Base-by-base conservation (phyloP, 305 asterid species). In the Fraxinus dipetala region DNA sequence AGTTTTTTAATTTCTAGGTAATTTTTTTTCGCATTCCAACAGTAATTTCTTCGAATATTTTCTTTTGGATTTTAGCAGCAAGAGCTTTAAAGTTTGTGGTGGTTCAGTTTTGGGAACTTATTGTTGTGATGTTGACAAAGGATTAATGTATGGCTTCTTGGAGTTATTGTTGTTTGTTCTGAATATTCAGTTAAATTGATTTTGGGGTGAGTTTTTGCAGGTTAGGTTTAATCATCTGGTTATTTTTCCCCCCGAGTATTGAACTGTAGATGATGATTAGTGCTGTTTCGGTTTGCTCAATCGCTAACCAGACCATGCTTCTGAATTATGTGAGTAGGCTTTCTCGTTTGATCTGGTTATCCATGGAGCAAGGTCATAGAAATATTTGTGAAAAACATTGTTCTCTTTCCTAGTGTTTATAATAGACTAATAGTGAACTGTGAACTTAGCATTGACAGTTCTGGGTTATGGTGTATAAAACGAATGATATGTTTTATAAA, bases 261-360 rank as follows among this genome's bases (percentile, higher is more conserved):
- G n/a, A 16, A 31, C 20, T 59, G 18, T 40, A 34, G 22, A 87
- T 79, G 87, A 83, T 81, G 89, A 63, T 77, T 40, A 90, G 88
- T 78, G 81, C 83, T 10, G 83, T 84, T 78, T 85, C 88, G 14
- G 88, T 83, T 83, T 84, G 85, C 87, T 86, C 84, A 35, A 30
- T 77, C 35, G 76, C 82, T 72, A 86, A 79, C 31, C 88, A 79
- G 83, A 45, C 87, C 13, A 76, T 82, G n/a, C 56, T 82, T 76
- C 48, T 83, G 75, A 83, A 81, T 80, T 86, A 86, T 78, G 91
- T 90, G 83, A 85, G 90, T 84, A n/a, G 54, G 34, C 56, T 79
- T 75, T 72, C 56, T 76, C 43, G 36, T 78, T 63, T 67, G 48
- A 35, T 69, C 65, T 76, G 13, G 75, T 36, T 54, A 14, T 34